Evolutionary conservation across 129 eudicot genomes (phyloP), one percentile per base, ranked within the genome.

Genomic region (Arctium lappa): DNA sequence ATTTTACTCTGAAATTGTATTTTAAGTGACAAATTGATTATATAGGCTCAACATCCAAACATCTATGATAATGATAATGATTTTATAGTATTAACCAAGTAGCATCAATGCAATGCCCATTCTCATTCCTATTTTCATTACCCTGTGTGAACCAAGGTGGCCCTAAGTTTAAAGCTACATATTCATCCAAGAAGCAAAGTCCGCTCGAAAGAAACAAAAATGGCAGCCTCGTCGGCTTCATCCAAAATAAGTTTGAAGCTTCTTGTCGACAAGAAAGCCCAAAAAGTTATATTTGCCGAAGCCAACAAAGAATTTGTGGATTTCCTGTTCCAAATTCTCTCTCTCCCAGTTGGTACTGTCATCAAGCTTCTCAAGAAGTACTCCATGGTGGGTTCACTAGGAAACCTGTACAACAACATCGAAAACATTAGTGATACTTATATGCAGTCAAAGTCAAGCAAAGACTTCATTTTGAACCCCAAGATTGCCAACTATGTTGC

Each of bases 241-340:
- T 10, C 84, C n/a, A n/a, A 69, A 68, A 74, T 81, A 53, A 86
- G 60, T 44, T 7, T 86, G 10, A 89, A 86, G 85, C 90, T 89
- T 78, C 75, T 89, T 15, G 72, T 89, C 3, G 87, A 89, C 46
- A 76, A 76, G 1, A 86, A 86, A 11, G 12, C 78, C 32, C 79
- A 81, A 6, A 83, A 81, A 34, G 91, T 90, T 72, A 16, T 90
- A 1, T 90, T 87, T 11, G 93, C 86, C 0, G 91, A 85, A 81
- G 87, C 88, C 22, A 72, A 65, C 75, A 85, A 87, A 5, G 86
- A 85, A 0, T 79, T 78, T 8, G 87, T 85, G 0, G 89, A 85
- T 32, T 86, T 83, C 6, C 46, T 90, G 1, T 88, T 84, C 34
- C 16, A 69, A 44, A 79, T 88, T 2, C 84, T 88, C 11, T 77